Base-by-base conservation (phyloP, 2,329 filamentous ascomycete genomes). In the Aspergillus jensenii region DNA sequence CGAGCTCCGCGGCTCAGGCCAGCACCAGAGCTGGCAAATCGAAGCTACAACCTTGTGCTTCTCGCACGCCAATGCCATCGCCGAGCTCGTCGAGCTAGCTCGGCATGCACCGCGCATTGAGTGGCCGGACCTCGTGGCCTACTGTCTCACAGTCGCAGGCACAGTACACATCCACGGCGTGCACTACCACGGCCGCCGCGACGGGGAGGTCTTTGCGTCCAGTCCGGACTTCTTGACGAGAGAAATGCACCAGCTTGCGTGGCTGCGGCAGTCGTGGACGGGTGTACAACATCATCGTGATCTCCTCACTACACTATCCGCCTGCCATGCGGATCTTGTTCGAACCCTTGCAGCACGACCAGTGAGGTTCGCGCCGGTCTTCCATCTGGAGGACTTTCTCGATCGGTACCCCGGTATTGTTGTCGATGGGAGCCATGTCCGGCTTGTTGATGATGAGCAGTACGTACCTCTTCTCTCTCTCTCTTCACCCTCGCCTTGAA, bases 11-110 rank as follows among this genome's bases (percentile, higher is more conserved):
- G 89, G 90, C 14, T 88, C 85, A 0, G 90, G 90, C 1, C 91
- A 96, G 67, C 90, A 96, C 65, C 91, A 96, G 70, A 93, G 90
- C 27, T 96, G 91, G 91, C 91, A 96, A 70, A 93, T 96, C 48
- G 90, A 96, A 71, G 90, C 91, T 0, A 96, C 91, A 0, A 93
- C 95, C 67, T 82, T 93, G 70, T 96, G 91, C 73, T 95, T 88
- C 71, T 78, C 93, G 17, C 91, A 96, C 64, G 91, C 91, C 6
- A 96, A 96, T 68, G 90, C 91, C 5, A 93, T 96, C 52, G 87
- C 90, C 1, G 91, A 96, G 68, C 78, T 96, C 3, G 87, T 92
- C 4, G 89, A 93, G 69, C 83, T 93, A 15, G 90, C 90, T 1
- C 88, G 88, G 62, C 88, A 89, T 63, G 87, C 87, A 1, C 84